Evolutionary conservation across 2,329 filamentous ascomycete genomes (phyloP).

Genomic region (Lecanicillium sp.): DNA sequence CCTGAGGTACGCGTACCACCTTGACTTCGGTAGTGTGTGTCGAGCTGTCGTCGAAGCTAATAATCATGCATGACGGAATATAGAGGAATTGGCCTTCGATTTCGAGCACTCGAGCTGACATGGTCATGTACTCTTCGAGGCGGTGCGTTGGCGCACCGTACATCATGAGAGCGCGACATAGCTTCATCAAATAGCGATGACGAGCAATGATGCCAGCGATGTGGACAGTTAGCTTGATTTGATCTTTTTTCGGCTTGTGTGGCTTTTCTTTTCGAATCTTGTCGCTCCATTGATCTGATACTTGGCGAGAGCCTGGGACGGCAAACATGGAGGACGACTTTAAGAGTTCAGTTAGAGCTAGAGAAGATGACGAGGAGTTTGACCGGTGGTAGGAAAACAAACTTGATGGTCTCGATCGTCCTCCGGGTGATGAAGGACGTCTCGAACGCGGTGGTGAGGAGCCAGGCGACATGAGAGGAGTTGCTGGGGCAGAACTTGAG

Average conservation of each 20-base stretch:
- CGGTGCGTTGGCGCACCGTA: slow-evolving; percentile 88
- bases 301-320: slow-evolving; percentile 35
- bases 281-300: slow-evolving; percentile 34
- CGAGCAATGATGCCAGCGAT: slow-evolving; percentile 65
- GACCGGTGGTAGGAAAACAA: slow-evolving; percentile 34
- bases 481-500: slow-evolving; percentile 30
- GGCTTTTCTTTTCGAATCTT: slow-evolving; percentile 32
- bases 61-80: slow-evolving; percentile 87
- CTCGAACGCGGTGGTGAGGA: slow-evolving; percentile 32
- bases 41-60: slow-evolving; percentile 71
- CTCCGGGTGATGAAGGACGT: slow-evolving; percentile 27
- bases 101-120: slow-evolving; percentile 80
- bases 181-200: slow-evolving; percentile 74
- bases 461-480: slow-evolving; percentile 31
- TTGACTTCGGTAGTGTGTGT: slow-evolving; percentile 77
- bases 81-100: slow-evolving; percentile 88
- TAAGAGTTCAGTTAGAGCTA: slow-evolving; percentile 41
- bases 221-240: slow-evolving; percentile 43
- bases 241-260: slow-evolving; percentile 27
- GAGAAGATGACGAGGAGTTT: slow-evolving; percentile 31
- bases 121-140: slow-evolving; percentile 83
- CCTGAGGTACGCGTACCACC: slow-evolving; percentile 59
- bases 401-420: slow-evolving; percentile 25
- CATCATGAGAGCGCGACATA: slow-evolving; percentile 80
- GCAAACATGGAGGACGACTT: slow-evolving; percentile 46